phyloP scores from a whole-genome alignment of 495 filamentous ascomycete species.

The Geopyxis carbonaria region DNA sequence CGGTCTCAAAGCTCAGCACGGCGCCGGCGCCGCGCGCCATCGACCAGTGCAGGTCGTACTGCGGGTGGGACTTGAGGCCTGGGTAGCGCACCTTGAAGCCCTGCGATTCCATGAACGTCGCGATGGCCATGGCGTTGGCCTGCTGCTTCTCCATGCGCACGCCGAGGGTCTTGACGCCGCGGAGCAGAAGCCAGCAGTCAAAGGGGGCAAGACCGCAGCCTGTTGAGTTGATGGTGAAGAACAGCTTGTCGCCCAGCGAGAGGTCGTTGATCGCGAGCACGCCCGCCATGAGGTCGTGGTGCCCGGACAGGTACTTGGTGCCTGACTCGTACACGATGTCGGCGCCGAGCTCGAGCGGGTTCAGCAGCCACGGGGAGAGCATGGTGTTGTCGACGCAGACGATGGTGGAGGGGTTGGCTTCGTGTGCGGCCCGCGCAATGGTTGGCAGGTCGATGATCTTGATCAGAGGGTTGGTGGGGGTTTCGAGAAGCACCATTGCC shows the following conservation, averaged over 20 bases:
- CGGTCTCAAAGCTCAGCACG: constrained; percentile 90
- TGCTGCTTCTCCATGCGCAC: constrained; percentile 99
- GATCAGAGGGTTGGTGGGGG: constrained; percentile 92
- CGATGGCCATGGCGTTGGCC: constrained; percentile 72
- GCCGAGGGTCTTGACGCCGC: constrained; percentile 86
- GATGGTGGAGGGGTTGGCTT: constrained; percentile 59
- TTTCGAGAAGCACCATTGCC: constrained; percentile 89
- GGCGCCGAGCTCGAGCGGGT: constrained; percentile 82
- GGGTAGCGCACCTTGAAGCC: constrained; percentile 94
- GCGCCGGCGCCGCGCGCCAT: constrained; percentile 89
- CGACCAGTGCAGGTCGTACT: constrained; percentile 87
- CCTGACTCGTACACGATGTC: constrained; percentile 96
- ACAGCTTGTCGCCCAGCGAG: constrained; percentile 69
- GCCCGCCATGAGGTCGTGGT: constrained; percentile 98
- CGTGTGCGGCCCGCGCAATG: constrained; percentile 59
- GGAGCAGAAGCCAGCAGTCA: constrained; percentile 86
- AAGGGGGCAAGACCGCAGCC: constrained; percentile 88
- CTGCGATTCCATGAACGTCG: constrained; percentile 74
- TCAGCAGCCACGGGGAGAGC: constrained; percentile 83
- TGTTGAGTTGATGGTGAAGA: constrained; percentile 88
- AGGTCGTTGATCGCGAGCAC: constrained; percentile 78
- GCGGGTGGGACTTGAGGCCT: constrained; percentile 80
- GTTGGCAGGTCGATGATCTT: constrained; percentile 84
- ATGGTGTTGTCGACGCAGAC: constrained; percentile 96
- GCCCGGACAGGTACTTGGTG: constrained; percentile 93